These are phyloP conservation scores for Euryodendron excelsum DNA, from an alignment of 148 eudicot species.

Conservation along the genomic window DNA sequence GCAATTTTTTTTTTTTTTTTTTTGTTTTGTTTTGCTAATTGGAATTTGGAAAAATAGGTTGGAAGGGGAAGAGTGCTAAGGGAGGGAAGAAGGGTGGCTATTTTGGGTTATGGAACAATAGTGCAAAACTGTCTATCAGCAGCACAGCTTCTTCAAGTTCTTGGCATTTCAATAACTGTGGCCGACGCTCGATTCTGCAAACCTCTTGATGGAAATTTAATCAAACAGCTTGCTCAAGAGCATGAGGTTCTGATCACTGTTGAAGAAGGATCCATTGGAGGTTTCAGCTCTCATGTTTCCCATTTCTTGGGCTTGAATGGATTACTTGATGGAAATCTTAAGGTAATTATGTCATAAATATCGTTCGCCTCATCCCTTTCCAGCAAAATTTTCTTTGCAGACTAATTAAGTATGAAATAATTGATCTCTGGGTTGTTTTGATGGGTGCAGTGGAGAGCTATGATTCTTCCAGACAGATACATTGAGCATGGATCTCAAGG, in stretches of 20 bases:
- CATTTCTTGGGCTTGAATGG: conserved; percentile 39
- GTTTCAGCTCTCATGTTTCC: conserved; percentile 42
- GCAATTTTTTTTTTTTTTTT: too few species aligned
- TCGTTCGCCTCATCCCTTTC: neutral
- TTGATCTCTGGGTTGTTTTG: neutral
- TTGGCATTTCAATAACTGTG: conserved; percentile 26
- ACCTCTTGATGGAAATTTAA: conserved; percentile 39
- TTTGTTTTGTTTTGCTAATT: conserved; percentile 13
- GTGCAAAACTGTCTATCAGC: conserved; percentile 41
- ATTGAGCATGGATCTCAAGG: conserved; percentile 39
- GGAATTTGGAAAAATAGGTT: conserved; percentile 15
- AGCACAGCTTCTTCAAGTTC: conserved; percentile 19
- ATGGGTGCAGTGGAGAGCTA: conserved; percentile 38
- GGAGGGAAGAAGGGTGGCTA: conserved; percentile 41
- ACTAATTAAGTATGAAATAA: neutral
- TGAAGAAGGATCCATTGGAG: conserved; percentile 51
- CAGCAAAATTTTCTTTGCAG: neutral
- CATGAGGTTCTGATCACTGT: conserved; percentile 42
- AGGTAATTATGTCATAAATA: conserved; percentile 22
- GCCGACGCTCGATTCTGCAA: conserved; percentile 49
- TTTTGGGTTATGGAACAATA: conserved; percentile 40
- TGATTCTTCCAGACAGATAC: conserved; percentile 45
- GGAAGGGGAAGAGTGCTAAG: conserved; percentile 36
- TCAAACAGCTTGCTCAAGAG: conserved; percentile 23
- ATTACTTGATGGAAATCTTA: conserved; percentile 39